Conservation (phyloP, 2,329 filamentous ascomycete genomes). For the Monilinia fructigena region DNA sequence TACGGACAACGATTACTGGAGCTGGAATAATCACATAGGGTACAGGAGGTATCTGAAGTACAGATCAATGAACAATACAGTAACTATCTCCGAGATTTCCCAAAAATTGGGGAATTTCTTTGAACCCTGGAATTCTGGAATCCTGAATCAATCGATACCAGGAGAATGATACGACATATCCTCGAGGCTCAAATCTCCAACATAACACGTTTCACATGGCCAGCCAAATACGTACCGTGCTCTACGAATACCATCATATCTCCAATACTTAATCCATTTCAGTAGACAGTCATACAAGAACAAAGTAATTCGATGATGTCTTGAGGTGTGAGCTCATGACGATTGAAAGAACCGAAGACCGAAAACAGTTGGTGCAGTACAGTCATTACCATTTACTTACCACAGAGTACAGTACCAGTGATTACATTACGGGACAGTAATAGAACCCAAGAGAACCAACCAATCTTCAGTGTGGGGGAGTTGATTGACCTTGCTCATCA, state of each 20-base stretch:
- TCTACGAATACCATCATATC: not conserved
- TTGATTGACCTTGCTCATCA: slow-evolving; percentile 1
- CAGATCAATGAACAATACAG: not conserved
- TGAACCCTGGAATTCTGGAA: not conserved
- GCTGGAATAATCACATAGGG: slow-evolving; percentile 10
- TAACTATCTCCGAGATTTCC: slow-evolving; percentile 8
- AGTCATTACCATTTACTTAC: not conserved
- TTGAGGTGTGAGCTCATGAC: slow-evolving; percentile 19
- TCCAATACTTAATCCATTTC: not conserved
- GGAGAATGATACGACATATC: slow-evolving; percentile 2
- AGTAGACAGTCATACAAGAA: not conserved
- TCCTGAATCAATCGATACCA: slow-evolving; percentile 5
- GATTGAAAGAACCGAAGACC: slow-evolving; percentile 7
- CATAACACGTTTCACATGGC: slow-evolving; percentile 6
- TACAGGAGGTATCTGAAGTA: slow-evolving; percentile 2
- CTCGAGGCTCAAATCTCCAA: not conserved
- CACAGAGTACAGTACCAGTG: too few relatives aligned
- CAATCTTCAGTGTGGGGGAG: slow-evolving; percentile 7
- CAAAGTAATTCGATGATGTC: not conserved
- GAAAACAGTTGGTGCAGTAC: not conserved
- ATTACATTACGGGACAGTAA: too few relatives aligned
- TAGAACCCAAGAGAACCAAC: not conserved
- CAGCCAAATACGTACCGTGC: not conserved
- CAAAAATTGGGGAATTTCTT: not conserved
- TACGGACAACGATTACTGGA: slow-evolving; percentile 18